Base-by-base conservation (phyloP, 257 asterid genomes). In the Nicotiana tabacum region DNA sequence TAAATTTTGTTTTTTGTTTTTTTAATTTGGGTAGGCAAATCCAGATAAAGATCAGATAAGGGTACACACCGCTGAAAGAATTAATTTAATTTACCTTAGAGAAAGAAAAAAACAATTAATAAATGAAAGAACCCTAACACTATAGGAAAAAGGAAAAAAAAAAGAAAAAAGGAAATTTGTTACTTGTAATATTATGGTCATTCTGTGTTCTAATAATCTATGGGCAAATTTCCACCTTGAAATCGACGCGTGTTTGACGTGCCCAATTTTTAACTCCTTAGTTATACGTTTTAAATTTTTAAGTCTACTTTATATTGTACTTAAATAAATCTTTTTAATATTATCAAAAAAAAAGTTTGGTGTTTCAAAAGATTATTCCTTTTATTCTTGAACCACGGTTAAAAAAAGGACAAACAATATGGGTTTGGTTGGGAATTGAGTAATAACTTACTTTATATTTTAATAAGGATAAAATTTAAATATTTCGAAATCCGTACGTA, bases 21-120 rank as follows among this genome's bases (percentile, higher is more conserved):
- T 24, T 18, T 43, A 11, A 43, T 11, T 72, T 72, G 30, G 39
- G 39, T 46, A 9, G 13, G 37, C 55, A 72, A 46, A 76, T 76
- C 53, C 27, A 2, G 80, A 76, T 74, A 74, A 74, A 74, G 80
- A 74, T 74, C 43, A 13, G 62, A 74, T 76, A 76, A 76, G 29
- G 80, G 62, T 51, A 29, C 80, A 53, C 58, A 76, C 46, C 80
- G 64, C 62, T 76, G 80, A 76, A 76, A 29, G 27, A 76, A 74
- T 3, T 65, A 13, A 27, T 13, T 48, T 76, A 1, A 51, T 27
- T 76, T 76, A 76, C 80, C 80, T 76, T 46, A 27, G 18, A 35
- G n/a, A 10, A 58, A 27, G 4, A 27, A 74, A 18, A 4, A 46
- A 21, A 32, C 3, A 72, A 48, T 27, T 51, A 76, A 51, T 61